Evolutionary conservation across 2,329 filamentous ascomycete species (phyloP).

Genomic region (Aspergillus fumigatus): DNA sequence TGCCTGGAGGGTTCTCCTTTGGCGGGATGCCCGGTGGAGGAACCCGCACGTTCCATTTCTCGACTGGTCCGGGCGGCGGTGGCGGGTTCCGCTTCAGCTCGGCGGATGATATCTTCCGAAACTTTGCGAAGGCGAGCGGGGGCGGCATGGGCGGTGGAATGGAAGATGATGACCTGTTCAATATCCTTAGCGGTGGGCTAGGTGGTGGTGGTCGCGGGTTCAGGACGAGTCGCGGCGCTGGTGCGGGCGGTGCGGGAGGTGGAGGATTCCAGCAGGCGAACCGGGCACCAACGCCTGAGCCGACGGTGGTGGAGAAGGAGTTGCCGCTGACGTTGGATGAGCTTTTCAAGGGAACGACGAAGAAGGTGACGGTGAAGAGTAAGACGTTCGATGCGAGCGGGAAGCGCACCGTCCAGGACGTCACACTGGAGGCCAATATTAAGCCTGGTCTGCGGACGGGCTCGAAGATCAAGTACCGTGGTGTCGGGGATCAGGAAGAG

Average conservation of each 20-base stretch:
- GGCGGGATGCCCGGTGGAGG: constrained; percentile 50
- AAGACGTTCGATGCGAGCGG: constrained; percentile 85
- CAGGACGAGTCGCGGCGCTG: constrained; percentile 23
- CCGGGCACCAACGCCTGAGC: constrained; percentile 64
- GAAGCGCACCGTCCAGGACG: constrained; percentile 81
- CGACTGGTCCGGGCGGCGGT: constrained; percentile 49
- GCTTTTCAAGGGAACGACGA: constrained; percentile 77
- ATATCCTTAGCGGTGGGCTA: constrained; percentile 37
- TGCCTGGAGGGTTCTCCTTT: constrained; percentile 50
- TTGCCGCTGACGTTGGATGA: constrained; percentile 82
- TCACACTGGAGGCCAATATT: constrained; percentile 89
- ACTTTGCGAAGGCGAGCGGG: constrained; percentile 65
- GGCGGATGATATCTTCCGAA: constrained; percentile 76
- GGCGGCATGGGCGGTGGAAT: constrained; percentile 47
- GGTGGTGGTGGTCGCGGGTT: constrained; percentile 38
- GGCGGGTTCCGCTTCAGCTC: constrained; percentile 79
- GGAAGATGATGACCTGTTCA: constrained; percentile 56
- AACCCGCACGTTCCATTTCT: constrained; percentile 44
- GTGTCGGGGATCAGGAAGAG: constrained; percentile 96
- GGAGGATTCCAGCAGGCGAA: constrained; percentile 26
- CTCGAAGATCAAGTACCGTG: constrained; percentile 96
- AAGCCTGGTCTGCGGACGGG: constrained; percentile 94
- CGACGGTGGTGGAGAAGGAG: constrained; percentile 83
- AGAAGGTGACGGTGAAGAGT: constrained; percentile 98
- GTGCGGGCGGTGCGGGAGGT: background rate